A percentile compares a stretch with the other conserved stretches of the same genome.
Evolutionary conservation across 257 asterid genomes (phyloP).

Genomic region (Plectranthus barbatus): DNA sequence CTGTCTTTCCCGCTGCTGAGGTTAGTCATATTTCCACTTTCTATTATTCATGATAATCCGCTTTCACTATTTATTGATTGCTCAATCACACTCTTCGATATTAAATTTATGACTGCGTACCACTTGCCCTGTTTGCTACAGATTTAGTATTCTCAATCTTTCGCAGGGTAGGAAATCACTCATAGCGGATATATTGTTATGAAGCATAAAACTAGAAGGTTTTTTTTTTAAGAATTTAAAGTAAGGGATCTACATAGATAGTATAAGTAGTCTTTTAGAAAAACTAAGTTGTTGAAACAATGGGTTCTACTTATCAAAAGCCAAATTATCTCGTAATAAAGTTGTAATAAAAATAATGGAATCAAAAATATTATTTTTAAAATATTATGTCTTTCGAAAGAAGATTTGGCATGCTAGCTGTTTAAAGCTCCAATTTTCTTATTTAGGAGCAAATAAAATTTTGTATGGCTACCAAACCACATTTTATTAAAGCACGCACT

Average conservation of each 20-base stretch:
- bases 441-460: not conserved
- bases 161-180: not conserved
- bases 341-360: not conserved
- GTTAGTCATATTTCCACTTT: constrained; percentile 35
- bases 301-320: not conserved
- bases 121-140: not conserved
- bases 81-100: not conserved
- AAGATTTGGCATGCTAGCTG: not conserved
- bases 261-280: not conserved
- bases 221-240: not conserved
- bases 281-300: not conserved
- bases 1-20: constrained; percentile 93
- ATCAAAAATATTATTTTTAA: not conserved
- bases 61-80: not conserved
- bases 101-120: not conserved
- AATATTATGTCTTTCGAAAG: not conserved
- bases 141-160: not conserved
- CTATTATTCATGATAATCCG: not conserved
- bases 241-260: no score
- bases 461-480: not conserved
- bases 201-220: not conserved
- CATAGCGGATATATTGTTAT: not conserved
- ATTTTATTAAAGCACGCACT: no score
- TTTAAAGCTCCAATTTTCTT: not conserved
- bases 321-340: not conserved